A percentile compares a stretch with the other conserved stretches of the same genome.
These are phyloP conservation scores for Yarrowia divulgata DNA, from an alignment of 805 yeast species.

Conservation along the genomic window DNA sequence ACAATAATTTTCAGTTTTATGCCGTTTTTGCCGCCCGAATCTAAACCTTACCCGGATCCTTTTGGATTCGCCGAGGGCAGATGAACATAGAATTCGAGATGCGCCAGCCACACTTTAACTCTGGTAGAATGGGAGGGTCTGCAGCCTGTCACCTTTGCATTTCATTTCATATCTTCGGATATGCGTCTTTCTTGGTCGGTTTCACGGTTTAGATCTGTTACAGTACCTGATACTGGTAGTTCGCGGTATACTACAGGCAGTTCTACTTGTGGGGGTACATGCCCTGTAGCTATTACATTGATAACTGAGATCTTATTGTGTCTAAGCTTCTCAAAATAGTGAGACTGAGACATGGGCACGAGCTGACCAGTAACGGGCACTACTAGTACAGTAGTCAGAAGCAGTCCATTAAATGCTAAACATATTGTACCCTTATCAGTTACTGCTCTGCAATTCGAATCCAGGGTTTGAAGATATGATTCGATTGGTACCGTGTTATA, in stretches of 20 bases:
- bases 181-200: neutral
- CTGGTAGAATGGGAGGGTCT: neutral
- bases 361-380: no score
- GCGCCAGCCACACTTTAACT: slow-evolving; percentile 10
- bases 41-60: neutral
- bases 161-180: neutral
- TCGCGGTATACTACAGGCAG: no score
- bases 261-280: no score
- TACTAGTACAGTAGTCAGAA: no score
- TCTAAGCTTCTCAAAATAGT: no score
- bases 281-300: no score
- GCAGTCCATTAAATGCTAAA: no score
- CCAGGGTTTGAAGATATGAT: no score
- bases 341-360: neutral
- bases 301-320: no score
- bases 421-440: neutral
- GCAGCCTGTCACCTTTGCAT: neutral
- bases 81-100: slow-evolving; percentile 3
- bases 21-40: slow-evolving; percentile 17
- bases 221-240: no score
- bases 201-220: no score
- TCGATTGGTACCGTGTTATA: no score
- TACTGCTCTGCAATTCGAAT: neutral
- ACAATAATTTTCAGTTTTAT: neutral
- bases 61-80: neutral